These are phyloP conservation scores for Boechera stricta DNA, from an alignment of 345 rosid species.

Conservation along the genomic window DNA sequence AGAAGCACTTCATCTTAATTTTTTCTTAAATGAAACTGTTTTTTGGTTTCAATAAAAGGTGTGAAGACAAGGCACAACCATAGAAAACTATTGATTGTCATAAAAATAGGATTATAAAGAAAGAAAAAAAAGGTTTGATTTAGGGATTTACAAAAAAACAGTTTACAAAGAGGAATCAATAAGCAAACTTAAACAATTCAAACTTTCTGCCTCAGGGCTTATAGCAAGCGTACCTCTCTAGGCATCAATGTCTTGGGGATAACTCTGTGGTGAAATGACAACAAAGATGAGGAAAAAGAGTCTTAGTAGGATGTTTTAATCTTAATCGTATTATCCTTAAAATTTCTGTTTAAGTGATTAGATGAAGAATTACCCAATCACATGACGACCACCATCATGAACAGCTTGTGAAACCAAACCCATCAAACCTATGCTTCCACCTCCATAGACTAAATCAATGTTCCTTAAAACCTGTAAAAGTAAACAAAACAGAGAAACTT, in stretches of 20 bases:
- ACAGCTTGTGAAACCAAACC: slow-evolving; percentile 98
- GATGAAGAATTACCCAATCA: slow-evolving; percentile 75
- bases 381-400: slow-evolving; percentile 99
- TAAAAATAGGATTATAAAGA: not conserved
- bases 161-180: slow-evolving; percentile 33
- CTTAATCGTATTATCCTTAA: not conserved
- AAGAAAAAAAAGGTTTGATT: not conserved
- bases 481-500: slow-evolving; percentile 12
- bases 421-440: slow-evolving; percentile 99
- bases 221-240: slow-evolving; percentile 76
- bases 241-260: slow-evolving; percentile 99
- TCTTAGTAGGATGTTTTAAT: not conserved
- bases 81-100: not conserved
- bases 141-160: slow-evolving; percentile 8
- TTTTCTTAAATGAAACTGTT: slow-evolving; percentile 1
- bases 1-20: slow-evolving; percentile 15
- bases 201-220: slow-evolving; percentile 44
- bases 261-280: slow-evolving; percentile 62
- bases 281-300: slow-evolving; percentile 22
- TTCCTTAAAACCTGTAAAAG: slow-evolving; percentile 83
- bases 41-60: not conserved
- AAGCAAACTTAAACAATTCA: slow-evolving; percentile 43
- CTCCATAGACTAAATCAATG: slow-evolving; percentile 99
- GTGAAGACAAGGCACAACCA: slow-evolving; percentile 12
- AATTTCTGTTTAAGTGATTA: not conserved